Conservation (phyloP, 2,329 filamentous ascomycete species). For the Fusarium sarcochroum region DNA sequence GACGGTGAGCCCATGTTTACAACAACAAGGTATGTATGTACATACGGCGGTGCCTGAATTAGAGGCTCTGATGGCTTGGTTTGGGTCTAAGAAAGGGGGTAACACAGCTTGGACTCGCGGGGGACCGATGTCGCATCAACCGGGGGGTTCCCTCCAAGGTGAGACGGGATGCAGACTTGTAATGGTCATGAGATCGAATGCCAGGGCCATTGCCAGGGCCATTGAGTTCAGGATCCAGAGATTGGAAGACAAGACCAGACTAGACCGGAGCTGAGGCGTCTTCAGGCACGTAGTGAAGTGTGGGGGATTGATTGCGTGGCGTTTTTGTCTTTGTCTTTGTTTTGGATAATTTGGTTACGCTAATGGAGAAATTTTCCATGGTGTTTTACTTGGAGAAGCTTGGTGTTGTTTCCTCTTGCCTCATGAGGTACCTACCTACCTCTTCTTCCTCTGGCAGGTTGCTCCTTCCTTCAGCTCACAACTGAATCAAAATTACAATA, state of each 20-base stretch:
- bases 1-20: slow-evolving; percentile 38
- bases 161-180: slow-evolving; percentile 45
- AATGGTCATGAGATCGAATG: slow-evolving; percentile 50
- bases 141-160: slow-evolving; percentile 38
- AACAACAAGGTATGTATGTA: slow-evolving; percentile 15
- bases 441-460: too few species aligned
- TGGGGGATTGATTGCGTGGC: slow-evolving; percentile 33
- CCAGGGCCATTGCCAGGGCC: slow-evolving; percentile 30
- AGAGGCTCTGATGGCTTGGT: slow-evolving; percentile 5
- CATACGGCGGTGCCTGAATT: slow-evolving; percentile 19
- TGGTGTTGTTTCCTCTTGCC: slow-evolving; percentile 38
- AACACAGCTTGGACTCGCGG: slow-evolving; percentile 20
- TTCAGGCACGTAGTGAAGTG: slow-evolving; percentile 25
- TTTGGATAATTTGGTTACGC: neutral
- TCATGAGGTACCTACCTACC: neutral
- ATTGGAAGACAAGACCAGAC: slow-evolving; percentile 37
- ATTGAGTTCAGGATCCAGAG: slow-evolving; percentile 29
- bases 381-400: slow-evolving; percentile 24
- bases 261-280: slow-evolving; percentile 32
- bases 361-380: slow-evolving; percentile 3
- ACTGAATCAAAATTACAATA: too few species aligned
- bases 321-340: neutral
- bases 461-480: too few species aligned
- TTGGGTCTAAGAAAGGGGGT: slow-evolving; percentile 23
- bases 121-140: slow-evolving; percentile 47